Percentiles rank a stretch among this genome's conserved stretches.
phyloP scores from a whole-genome alignment of 1,284 basidiomycete genomes.

The Boletus sp. region DNA sequence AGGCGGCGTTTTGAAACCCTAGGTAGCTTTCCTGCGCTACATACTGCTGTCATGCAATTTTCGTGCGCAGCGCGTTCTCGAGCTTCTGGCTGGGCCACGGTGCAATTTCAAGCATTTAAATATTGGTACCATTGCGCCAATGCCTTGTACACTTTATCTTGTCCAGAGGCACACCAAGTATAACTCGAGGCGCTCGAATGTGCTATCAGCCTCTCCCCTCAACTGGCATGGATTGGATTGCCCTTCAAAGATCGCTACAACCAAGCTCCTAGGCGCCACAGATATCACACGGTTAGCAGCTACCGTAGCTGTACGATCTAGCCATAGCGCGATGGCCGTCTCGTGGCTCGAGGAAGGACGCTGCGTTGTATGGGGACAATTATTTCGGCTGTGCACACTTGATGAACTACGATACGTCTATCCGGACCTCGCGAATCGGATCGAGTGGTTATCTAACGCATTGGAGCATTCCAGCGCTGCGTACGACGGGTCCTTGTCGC shows the following conservation, averaged over 20 bases:
- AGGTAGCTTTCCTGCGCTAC: no score
- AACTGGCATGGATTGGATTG: conserved; percentile 6
- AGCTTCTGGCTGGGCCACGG: background rate
- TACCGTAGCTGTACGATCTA: background rate
- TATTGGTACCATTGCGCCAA: background rate
- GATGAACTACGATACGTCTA: background rate
- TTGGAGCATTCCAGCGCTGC: background rate
- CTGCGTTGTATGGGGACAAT: conserved; percentile 7
- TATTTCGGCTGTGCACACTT: conserved; percentile 1
- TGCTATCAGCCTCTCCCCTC: conserved; percentile 4
- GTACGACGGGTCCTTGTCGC: background rate
- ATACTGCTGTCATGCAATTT: no score
- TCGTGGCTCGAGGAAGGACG: conserved; percentile 12
- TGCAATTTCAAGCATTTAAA: background rate
- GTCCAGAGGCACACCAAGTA: background rate
- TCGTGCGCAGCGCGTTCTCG: no score
- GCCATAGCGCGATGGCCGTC: background rate
- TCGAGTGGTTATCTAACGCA: background rate
- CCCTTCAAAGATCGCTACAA: conserved; percentile 2
- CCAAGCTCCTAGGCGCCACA: background rate
- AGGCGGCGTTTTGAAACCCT: no score
- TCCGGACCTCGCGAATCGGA: background rate
- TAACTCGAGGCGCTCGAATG: background rate
- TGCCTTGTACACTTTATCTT: no score
- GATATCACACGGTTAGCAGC: background rate